Base-by-base conservation (phyloP, 805 yeast species). In the Myxozyma kluyveri region DNA sequence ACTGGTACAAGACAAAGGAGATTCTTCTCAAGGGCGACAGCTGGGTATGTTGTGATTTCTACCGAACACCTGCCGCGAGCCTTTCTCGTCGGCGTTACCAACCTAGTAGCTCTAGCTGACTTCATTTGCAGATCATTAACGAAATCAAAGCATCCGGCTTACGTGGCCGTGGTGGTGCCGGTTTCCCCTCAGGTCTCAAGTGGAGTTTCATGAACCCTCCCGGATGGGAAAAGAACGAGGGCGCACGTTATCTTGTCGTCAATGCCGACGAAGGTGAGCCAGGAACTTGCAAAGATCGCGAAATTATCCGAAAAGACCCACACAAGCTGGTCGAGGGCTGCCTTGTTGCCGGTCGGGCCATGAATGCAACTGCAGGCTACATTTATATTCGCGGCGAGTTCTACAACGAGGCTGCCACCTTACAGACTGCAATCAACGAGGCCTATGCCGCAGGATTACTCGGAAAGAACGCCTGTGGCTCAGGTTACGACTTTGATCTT, bases 141-240 rank as follows among this genome's bases (percentile, higher is more conserved):
- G 91, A 87, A 72, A 82, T 85, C 75, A 87, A 87, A 68, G 78
- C 81, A 63, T 83, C 90, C 21, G 95, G 95, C 21, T 76, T 87
- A 59, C 80, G 96, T 68, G 96, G 96, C 53, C 81, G 96, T 71
- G 96, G 96, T 54, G 96, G 96, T 65, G 96, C 96, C 42, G 96
- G 96, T 17, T 87, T 87, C 77, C 96, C 96, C 49, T 81, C 89
- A 22, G 96, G 96, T 29, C 78, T 87, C 65, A 87, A 87, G 71
- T 87, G 95, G 95, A 85, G 93, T 22, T 87, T 87, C 68, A 87
- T 87, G 96, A 88, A 88, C 72, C 96, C 96, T 42, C 96, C 96
- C 49, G 93, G 93, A 53, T 87, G 96, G 96, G 95, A 87, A 57
- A 88, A 87, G 67, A 87, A 87, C 71, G 72, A 72, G 14, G 96